phyloP scores from a whole-genome alignment of 805 yeast genomes.

The Candida khao-thaluensis region DNA sequence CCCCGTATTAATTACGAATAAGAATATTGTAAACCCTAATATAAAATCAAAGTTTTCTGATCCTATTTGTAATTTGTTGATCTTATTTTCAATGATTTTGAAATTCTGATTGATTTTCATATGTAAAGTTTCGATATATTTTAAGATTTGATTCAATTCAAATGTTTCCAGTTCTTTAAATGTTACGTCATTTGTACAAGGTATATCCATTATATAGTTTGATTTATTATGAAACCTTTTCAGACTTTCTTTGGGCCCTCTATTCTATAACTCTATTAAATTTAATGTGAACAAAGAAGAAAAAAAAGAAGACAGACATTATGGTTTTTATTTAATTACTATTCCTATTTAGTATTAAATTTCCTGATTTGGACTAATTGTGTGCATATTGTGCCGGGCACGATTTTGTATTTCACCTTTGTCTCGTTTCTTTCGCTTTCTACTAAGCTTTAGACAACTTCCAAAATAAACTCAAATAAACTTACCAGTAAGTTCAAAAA shows the following conservation, averaged over 20 bases:
- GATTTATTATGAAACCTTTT: neutral
- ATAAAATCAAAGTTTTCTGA: conserved; percentile 1
- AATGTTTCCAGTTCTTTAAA: conserved; percentile 5
- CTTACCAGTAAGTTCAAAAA: conserved; percentile 77
- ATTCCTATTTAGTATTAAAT: conserved; percentile 4
- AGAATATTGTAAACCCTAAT: neutral
- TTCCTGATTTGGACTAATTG: conserved; percentile 5
- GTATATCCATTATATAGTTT: conserved; percentile 8
- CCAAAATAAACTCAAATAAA: conserved; percentile 63
- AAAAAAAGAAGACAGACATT: neutral
- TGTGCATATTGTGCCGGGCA: conserved; percentile 5
- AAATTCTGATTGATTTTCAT: conserved; percentile 5
- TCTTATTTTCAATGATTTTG: conserved; percentile 6
- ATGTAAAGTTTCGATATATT: conserved; percentile 9
- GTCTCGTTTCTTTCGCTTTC: too few species aligned
- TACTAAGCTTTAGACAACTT: neutral
- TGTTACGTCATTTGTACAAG: conserved; percentile 4
- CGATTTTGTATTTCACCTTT: neutral
- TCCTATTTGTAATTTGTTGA: conserved; percentile 6
- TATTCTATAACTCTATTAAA: neutral
- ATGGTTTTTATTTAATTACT: conserved; percentile 4
- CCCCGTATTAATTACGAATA: conserved; percentile 2
- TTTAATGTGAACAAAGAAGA: neutral
- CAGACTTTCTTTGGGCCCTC: too few species aligned
- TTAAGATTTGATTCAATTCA: conserved; percentile 6